A percentile compares a stretch with the other conserved stretches of the same genome.
These are phyloP conservation scores for Cocos nucifera DNA, from an alignment of 176 grass and related monocot species.

Conservation along the genomic window DNA sequence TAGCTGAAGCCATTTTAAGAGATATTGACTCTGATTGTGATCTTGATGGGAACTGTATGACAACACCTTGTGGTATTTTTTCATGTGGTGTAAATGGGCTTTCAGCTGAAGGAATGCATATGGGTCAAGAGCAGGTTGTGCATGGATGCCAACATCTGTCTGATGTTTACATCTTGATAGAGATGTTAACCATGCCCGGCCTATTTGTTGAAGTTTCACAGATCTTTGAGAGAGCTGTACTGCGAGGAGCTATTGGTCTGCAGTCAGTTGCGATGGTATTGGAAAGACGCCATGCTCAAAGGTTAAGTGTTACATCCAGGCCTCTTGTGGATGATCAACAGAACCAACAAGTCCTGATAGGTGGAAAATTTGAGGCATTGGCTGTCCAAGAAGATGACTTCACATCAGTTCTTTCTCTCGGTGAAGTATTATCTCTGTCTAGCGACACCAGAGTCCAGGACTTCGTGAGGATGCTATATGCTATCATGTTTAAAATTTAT, in stretches of 20 bases:
- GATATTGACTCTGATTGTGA: constrained; percentile 69
- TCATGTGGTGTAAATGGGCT: constrained; percentile 26
- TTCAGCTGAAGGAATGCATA: constrained; percentile 64
- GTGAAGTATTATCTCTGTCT: constrained; percentile 77
- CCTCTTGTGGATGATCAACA: constrained; percentile 56
- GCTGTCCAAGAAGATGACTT: constrained; percentile 75
- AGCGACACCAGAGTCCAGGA: constrained; percentile 52
- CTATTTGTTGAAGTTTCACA: constrained; percentile 73
- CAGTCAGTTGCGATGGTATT: constrained; percentile 73
- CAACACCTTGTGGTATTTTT: constrained; percentile 32
- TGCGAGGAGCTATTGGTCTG: constrained; percentile 50
- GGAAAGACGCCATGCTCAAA: constrained; percentile 73
- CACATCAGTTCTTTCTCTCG: constrained; percentile 74
- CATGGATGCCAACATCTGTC: constrained; percentile 46
- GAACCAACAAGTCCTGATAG: constrained; percentile 39
- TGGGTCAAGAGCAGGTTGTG: constrained; percentile 51
- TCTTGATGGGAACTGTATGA: constrained; percentile 36
- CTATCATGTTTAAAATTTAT: constrained; percentile 82
- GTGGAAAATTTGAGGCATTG: constrained; percentile 44
- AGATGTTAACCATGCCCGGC: constrained; percentile 68
- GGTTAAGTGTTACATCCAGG: constrained; percentile 36
- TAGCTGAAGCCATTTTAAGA: constrained; percentile 74
- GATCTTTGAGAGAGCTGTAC: constrained; percentile 63
- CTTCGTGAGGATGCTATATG: constrained; percentile 82
- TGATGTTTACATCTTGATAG: constrained; percentile 82